phyloP scores from a whole-genome alignment of 2,329 filamentous ascomycete species.

The Aspergillus sp. region DNA sequence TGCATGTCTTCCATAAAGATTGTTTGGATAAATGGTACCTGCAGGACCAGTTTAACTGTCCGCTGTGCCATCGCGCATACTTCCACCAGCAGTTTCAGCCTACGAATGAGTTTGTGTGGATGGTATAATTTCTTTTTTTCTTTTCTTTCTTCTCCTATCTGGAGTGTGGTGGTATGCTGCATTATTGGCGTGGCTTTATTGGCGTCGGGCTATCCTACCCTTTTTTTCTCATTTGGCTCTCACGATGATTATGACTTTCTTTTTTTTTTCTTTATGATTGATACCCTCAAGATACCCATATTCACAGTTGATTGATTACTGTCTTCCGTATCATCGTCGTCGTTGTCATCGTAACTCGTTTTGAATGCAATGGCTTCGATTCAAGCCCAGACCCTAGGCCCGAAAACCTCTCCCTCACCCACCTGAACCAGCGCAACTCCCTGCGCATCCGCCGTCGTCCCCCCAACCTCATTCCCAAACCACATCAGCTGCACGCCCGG shows the following conservation, averaged over 20 bases:
- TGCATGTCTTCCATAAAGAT: conserved; percentile 34
- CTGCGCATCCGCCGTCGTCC: conserved; percentile 1
- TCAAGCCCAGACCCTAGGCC: not conserved
- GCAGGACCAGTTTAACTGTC: conserved; percentile 32
- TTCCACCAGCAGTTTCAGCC: conserved; percentile 23
- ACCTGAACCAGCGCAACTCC: not conserved
- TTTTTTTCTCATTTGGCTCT: not conserved
- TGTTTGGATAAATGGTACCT: conserved; percentile 35
- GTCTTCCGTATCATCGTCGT: no score
- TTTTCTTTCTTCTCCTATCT: not conserved
- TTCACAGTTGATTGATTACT: not conserved
- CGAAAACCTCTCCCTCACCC: not conserved
- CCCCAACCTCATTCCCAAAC: conserved; percentile 1
- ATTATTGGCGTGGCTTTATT: not conserved
- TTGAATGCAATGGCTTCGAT: no score
- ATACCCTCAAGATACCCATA: not conserved
- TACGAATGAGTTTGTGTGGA: conserved; percentile 29
- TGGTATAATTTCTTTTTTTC: conserved; percentile 14
- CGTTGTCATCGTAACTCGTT: no score
- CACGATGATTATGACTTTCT: not conserved
- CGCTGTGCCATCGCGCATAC: conserved; percentile 31
- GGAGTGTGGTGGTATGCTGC: not conserved
- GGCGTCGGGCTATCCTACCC: not conserved
- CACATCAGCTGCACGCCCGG: conserved; percentile 8
- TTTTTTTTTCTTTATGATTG: not conserved